Evolutionary conservation across 768 basidiomycete genomes (phyloP), one percentile per base, ranked within the genome.

Genomic region (Xanthoconium purpureum): DNA sequence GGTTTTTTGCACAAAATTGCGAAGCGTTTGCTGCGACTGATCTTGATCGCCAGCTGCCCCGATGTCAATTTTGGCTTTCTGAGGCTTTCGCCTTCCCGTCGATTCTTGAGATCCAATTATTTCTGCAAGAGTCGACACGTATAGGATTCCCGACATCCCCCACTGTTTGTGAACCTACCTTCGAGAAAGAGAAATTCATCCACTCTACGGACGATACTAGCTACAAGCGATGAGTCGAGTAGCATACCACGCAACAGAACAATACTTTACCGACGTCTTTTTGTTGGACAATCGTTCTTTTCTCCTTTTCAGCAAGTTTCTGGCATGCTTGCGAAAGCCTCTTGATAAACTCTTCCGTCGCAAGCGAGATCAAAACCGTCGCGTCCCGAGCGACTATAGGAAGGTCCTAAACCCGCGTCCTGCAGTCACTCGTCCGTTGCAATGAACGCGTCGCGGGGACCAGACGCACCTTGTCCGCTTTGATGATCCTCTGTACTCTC

Each of bases 261-360:
- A 29, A 47, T 20, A 36, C 75, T 81, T 60, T 63, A 92, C 93
- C 87, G 45, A 94, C 72, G 69, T 96, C 93, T 58, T 80, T 83
- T 61, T 89, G 81, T 66, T 91, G 89, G 17, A 94, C 81, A 0
- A 85, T 93, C 30, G 82, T 70, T 57, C 93, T 75, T 61, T 83
- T 87, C 58, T 94, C 91, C 50, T 82, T 74, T 55, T 81, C 78
- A 6, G 93, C 90, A 14, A 84, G 79, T 50, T 75, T 79, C 59
- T 89, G 84, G n/a, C 81, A 83, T 7, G 89, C 87, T 54, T 87
- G 83, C 33, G 82, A 79, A 30, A 95, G 73, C 48, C 85, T 80
- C 68, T 83, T 85, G 50, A 95, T 87, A 61, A 96, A 95, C 69
- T 92, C 88, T 72, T 96, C 94, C 53, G 94, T 87, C 6, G 92